Evolutionary conservation across 192 early-diverging fungal species (phyloP).

Genomic region (Obelidium mucronatum): DNA sequence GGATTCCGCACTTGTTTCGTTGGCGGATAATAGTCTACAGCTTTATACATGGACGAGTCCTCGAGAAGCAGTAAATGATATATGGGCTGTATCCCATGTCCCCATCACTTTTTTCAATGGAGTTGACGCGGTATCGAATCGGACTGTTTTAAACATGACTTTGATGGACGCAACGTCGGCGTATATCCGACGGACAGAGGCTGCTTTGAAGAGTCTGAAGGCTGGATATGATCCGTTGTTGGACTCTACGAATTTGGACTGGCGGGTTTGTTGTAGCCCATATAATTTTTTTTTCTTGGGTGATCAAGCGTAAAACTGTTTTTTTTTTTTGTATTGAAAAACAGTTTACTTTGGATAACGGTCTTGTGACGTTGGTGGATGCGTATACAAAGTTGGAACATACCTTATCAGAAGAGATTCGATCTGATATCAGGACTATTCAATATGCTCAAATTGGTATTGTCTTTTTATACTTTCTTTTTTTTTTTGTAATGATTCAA

Average conservation of each 20-base stretch:
- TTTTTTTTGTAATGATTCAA: background rate
- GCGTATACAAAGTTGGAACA: slow-evolving; percentile 20
- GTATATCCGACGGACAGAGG: background rate
- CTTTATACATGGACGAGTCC: slow-evolving; percentile 5
- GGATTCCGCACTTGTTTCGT: background rate
- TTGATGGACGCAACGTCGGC: slow-evolving; percentile 30
- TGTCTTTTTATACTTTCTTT: background rate
- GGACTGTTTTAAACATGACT: background rate
- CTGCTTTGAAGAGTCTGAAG: no score
- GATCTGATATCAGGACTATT: slow-evolving; percentile 12
- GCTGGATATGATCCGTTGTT: no score
- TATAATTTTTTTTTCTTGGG: no score
- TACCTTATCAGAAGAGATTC: background rate
- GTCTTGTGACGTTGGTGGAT: slow-evolving; percentile 17
- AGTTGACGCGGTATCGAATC: background rate
- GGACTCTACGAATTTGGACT: slow-evolving; percentile 16
- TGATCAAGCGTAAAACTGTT: background rate
- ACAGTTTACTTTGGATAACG: slow-evolving; percentile 38
- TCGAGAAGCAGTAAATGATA: background rate
- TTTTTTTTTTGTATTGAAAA: slow-evolving; percentile 5
- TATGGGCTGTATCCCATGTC: slow-evolving; percentile 6
- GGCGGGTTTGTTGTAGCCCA: slow-evolving; percentile 25
- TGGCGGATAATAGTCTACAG: background rate
- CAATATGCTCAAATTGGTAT: slow-evolving; percentile 28
- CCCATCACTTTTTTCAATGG: slow-evolving; percentile 8